A percentile compares a stretch with the other conserved stretches of the same genome.
Evolutionary conservation across 75 land plant species (phyloP).

Genomic region (Adiantum capillusveneris): DNA sequence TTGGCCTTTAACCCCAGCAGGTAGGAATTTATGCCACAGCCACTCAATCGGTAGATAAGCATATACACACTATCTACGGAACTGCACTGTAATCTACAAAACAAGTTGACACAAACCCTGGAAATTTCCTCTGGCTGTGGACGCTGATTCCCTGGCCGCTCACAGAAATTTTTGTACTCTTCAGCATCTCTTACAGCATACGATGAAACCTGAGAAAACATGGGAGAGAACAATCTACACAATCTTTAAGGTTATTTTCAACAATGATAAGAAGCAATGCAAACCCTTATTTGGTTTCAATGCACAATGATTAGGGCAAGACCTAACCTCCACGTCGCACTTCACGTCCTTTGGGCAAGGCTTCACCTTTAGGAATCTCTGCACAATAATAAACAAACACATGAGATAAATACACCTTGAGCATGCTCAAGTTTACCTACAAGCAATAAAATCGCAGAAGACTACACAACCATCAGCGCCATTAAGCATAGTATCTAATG

Average conservation of each 20-base stretch:
- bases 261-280: no score
- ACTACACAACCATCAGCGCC: no score
- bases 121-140: slow-evolving; percentile 85
- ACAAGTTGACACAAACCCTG: slow-evolving; percentile 35
- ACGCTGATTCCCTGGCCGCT: slow-evolving; percentile 68
- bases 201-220: slow-evolving; percentile 54
- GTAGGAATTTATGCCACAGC: no score
- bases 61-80: background rate
- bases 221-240: no score
- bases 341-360: slow-evolving; percentile 96
- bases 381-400: background rate
- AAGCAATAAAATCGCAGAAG: no score
- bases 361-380: slow-evolving; percentile 89
- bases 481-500: no score
- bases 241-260: no score
- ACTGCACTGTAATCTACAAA: background rate
- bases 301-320: background rate
- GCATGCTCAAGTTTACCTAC: no score
- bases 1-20: no score
- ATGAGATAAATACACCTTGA: no score
- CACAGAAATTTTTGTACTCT: slow-evolving; percentile 96
- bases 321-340: slow-evolving; percentile 93
- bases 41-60: no score
- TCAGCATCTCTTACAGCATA: slow-evolving; percentile 87
- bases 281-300: no score